phyloP scores from a whole-genome alignment of 257 asterid species.

The Ajuga chamaepitys region DNA sequence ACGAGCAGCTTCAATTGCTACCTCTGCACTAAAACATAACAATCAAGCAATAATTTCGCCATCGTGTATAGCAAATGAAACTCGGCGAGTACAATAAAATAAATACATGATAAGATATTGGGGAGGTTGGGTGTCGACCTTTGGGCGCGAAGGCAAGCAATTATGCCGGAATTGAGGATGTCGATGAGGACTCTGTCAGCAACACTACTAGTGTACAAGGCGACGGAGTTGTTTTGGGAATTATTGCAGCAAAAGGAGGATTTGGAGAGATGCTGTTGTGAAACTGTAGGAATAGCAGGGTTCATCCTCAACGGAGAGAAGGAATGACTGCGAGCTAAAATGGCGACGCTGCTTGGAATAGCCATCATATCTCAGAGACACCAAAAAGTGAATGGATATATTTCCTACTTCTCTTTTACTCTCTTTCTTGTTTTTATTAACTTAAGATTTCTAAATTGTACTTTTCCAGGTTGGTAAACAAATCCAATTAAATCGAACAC shows the following conservation, averaged over 20 bases:
- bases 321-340: constrained; percentile 2
- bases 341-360: not conserved
- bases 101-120: not conserved
- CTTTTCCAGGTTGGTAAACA: too few species aligned
- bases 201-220: constrained; percentile 6
- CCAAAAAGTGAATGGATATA: too few species aligned
- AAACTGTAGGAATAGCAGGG: not conserved
- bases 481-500: too few species aligned
- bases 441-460: too few species aligned
- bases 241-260: constrained; percentile 9
- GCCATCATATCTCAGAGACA: not conserved
- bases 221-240: constrained; percentile 12
- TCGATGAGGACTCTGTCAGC: constrained; percentile 43
- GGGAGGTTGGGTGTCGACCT: constrained; percentile 25
- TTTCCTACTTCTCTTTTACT: too few species aligned
- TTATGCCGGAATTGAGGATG: constrained; percentile 54
- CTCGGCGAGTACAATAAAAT: not conserved
- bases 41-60: not conserved
- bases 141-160: constrained; percentile 80
- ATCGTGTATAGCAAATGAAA: not conserved
- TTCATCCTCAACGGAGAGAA: constrained; percentile 5
- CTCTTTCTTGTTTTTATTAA: too few species aligned
- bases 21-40: constrained; percentile 55
- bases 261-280: constrained; percentile 1
- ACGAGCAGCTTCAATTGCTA: constrained; percentile 72